These are phyloP conservation scores for Boletus patriciae DNA, from an alignment of 768 basidiomycete genomes.

Conservation along the genomic window DNA sequence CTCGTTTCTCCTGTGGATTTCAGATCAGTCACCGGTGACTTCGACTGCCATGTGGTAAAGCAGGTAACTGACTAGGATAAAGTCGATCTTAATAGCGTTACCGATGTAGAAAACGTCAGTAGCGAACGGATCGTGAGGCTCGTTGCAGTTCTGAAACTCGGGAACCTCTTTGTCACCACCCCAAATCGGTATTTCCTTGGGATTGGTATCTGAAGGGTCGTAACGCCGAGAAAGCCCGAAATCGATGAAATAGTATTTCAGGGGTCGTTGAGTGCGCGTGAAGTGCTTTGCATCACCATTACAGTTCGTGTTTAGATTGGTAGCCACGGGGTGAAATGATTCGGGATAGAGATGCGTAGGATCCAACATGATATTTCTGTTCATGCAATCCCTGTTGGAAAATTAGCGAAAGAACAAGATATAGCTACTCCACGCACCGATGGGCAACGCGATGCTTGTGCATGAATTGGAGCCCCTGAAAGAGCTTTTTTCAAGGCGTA, in stretches of 20 bases:
- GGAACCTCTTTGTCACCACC: not conserved
- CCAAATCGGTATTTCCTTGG: not conserved
- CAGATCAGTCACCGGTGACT: not conserved
- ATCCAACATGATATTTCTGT: slow-evolving; percentile 28
- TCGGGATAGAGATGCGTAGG: not conserved
- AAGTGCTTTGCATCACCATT: not conserved
- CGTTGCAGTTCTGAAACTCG: not conserved
- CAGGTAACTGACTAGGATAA: not conserved
- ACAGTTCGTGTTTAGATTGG: not conserved
- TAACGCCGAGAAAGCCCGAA: not conserved
- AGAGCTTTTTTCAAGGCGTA: not conserved
- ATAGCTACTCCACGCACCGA: not conserved
- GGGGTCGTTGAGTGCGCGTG: not conserved
- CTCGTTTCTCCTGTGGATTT: not conserved
- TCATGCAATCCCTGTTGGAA: slow-evolving; percentile 19
- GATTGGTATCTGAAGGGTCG: not conserved
- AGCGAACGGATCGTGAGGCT: not conserved
- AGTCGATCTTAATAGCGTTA: not conserved
- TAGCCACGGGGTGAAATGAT: not conserved
- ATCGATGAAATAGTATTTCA: not conserved
- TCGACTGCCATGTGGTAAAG: slow-evolving; percentile 17
- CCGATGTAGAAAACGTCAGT: not conserved
- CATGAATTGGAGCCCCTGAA: slow-evolving; percentile 26
- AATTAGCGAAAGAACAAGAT: not conserved
- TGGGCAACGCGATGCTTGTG: slow-evolving; percentile 18